phyloP scores from a whole-genome alignment of 2,329 filamentous ascomycete genomes.

The Calonectria hawksworthii region DNA sequence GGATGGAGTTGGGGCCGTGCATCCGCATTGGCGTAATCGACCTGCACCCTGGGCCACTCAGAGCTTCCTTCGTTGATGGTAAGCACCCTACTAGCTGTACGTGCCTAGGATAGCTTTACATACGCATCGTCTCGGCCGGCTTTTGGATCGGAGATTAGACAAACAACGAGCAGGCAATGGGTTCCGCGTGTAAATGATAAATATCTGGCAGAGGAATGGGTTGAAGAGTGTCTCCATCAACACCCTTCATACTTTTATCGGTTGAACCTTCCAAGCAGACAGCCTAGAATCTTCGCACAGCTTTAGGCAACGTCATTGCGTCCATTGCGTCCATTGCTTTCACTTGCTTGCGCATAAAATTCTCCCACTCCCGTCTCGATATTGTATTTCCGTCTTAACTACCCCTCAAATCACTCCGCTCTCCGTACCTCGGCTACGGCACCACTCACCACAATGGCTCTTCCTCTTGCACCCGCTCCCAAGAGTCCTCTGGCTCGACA shows the following conservation, averaged over 20 bases:
- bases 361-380: background rate
- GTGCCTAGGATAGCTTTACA: background rate
- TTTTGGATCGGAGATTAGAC: constrained; percentile 30
- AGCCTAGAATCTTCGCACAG: background rate
- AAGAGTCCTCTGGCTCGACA: constrained; percentile 75
- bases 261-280: constrained; percentile 23
- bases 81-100: background rate
- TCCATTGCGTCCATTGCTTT: background rate
- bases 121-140: background rate
- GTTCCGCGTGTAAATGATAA: constrained; percentile 1
- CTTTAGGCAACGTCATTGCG: background rate
- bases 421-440: background rate
- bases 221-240: background rate
- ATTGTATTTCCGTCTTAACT: background rate
- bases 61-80: background rate
- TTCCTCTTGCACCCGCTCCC: constrained; percentile 61
- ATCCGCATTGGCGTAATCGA: background rate
- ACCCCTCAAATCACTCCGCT: background rate
- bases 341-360: background rate
- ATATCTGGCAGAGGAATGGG: constrained; percentile 4
- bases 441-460: constrained; percentile 36
- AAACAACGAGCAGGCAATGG: background rate
- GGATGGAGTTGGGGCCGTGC: background rate
- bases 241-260: background rate
- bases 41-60: background rate